Evolutionary conservation across 208 protist genomes (phyloP), one percentile per base, ranked within the genome.

Genomic region (Crithidia expoeki): DNA sequence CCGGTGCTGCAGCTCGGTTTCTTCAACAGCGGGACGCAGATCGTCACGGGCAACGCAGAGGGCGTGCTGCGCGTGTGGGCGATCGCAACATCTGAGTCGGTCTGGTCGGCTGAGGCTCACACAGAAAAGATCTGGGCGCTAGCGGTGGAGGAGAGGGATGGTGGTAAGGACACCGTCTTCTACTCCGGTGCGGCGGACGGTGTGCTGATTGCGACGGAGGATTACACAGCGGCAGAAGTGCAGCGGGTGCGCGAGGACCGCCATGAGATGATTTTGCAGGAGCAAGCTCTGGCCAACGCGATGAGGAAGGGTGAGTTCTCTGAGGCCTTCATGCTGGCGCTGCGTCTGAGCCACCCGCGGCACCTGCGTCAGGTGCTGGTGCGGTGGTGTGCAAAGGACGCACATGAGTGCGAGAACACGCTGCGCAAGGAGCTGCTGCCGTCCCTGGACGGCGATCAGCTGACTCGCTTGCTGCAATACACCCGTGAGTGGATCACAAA

Each of bases 1-100:
- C 75, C 91, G 7, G 89, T 96, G 49, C 76, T 96, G 66, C 88
- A 94, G 75, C 59, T 95, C 2, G 65, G 67, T 75, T 96, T 97
- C 77, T 95, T 97, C 75, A 96, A 97, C 68, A 58, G 56, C 28
- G 90, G 89, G 16, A 92, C 88, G 50, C 93, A 97, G 78, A 61
- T 97, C 50, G 88, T 95, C 30, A 94, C 86, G 0, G 85, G 84
- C 40, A 94, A 93, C 64, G 82, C 88, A 27, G 90, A 97, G 59
- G 93, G 93, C 47, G 86, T 97, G 80, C 71, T 97, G 74, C 90
- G 89, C n/a, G 90, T 97, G 51, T 97, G 93, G 93, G 93, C 90
- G 4, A 80, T 97, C 38, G 81, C 78, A 14, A 79, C 85, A 30
- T 80, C 84, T 10, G 89, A 94, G 79, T 81, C 78, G 9, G 89